Percentiles rank a stretch among this genome's conserved stretches.
phyloP scores from a whole-genome alignment of 169 alveolate species.

The Babesia sp. region DNA sequence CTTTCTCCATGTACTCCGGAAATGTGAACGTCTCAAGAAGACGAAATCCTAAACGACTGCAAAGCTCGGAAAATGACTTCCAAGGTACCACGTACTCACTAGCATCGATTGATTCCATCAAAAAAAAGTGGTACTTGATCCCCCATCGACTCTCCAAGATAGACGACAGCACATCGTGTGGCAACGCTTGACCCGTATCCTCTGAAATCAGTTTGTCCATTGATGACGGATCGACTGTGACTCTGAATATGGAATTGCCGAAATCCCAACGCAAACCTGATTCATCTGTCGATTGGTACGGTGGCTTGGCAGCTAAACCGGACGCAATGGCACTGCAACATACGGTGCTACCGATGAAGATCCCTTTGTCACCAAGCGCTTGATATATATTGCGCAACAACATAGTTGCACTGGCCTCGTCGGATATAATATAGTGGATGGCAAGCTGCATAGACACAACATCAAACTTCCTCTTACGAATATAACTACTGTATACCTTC shows the following conservation, averaged over 20 bases:
- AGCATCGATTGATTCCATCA: slow-evolving; percentile 79
- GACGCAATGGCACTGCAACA: slow-evolving; percentile 50
- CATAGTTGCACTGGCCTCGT: slow-evolving; percentile 82
- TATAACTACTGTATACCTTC: slow-evolving; percentile 40
- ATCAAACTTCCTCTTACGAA: slow-evolving; percentile 51
- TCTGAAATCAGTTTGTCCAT: slow-evolving; percentile 24
- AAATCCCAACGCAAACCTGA: slow-evolving; percentile 39
- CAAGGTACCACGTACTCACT: slow-evolving; percentile 77
- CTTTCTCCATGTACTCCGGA: slow-evolving; percentile 56
- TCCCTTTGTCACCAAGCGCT: slow-evolving; percentile 84
- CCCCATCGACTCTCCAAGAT: slow-evolving; percentile 67
- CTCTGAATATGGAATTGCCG: slow-evolving; percentile 63
- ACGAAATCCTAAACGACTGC: slow-evolving; percentile 40
- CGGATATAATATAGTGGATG: slow-evolving; percentile 88
- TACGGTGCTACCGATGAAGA: slow-evolving; percentile 85
- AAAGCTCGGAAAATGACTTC: slow-evolving; percentile 47
- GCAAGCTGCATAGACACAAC: slow-evolving; percentile 90
- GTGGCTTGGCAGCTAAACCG: slow-evolving; percentile 31
- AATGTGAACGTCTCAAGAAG: slow-evolving; percentile 49
- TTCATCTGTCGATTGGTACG: slow-evolving; percentile 20
- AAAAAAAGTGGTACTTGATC: slow-evolving; percentile 71
- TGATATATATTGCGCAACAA: slow-evolving; percentile 80
- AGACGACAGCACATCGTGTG: background rate
- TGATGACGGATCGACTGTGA: slow-evolving; percentile 42
- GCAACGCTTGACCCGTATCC: background rate